Evolutionary conservation across 2,329 filamentous ascomycete genomes (phyloP), one percentile per base, ranked within the genome.

Genomic region (Fusarium sp.): DNA sequence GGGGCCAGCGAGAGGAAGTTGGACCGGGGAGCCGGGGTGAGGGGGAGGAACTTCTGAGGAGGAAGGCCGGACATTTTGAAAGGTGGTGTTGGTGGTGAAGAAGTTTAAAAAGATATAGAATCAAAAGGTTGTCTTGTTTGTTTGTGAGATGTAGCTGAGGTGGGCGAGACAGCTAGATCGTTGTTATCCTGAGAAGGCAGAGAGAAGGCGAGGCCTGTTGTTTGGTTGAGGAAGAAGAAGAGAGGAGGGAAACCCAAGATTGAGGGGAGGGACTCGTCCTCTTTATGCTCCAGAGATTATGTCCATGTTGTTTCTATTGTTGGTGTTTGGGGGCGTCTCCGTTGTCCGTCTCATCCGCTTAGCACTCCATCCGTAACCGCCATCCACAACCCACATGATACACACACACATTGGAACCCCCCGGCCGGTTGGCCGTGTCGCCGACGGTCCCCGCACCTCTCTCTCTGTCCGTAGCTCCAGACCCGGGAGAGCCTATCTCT

Each of bases 1-100:
- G 90, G 90, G n/a, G 88, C 89, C 59, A 91, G 85, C 34, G 87
- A 85, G 71, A 91, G 86, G 84, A 91, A 91, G 66, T 72, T 68
- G 31, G 77, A 70, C 66, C 76, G 69, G 65, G 75, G 75, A 57
- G 76, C 61, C 42, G 76, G 42, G 34, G 76, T 77, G 67, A 78
- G 75, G 57, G 70, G 61, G 66, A 78, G 77, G 76, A 77, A 78
- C 66, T 78, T 71, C 66, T 77, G 75, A 50, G 73, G 71, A 74
- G 76, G 75, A 70, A 78, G 76, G 61, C 56, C 50, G 61, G 76
- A 71, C 77, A 78, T 78, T 62, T 59, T 76, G 75, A 66, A 42
- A 27, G 20, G 64, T 59, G 76, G 61, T 63, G 65, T 74, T 45
- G 54, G 22, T 24, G 22, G 20, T 52, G 47, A 56, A 52, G n/a